phyloP scores from a whole-genome alignment of 441 rosid genomes.

The Brassica hybrid region DNA sequence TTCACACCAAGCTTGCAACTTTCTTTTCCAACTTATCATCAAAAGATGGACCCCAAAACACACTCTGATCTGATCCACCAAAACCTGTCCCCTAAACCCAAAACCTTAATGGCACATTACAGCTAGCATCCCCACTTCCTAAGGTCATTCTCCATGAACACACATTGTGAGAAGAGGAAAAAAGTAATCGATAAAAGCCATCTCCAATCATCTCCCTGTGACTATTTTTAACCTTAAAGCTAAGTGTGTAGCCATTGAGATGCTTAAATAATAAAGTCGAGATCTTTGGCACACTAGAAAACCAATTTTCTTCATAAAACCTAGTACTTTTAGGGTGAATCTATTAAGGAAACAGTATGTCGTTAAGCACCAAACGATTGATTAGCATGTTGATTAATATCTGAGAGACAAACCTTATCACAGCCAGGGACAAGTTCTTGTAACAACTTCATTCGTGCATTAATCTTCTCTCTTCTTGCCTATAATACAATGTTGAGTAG shows the following conservation, averaged over 20 bases:
- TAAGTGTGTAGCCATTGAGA: slow-evolving; percentile 35
- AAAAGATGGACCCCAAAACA: slow-evolving; percentile 55
- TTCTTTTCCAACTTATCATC: slow-evolving; percentile 36
- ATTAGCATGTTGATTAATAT: slow-evolving; percentile 38
- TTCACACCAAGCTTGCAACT: slow-evolving; percentile 41
- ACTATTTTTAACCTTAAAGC: slow-evolving; percentile 36
- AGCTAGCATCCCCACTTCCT: slow-evolving; percentile 52
- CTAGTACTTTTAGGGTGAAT: slow-evolving; percentile 29
- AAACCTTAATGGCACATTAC: slow-evolving; percentile 52
- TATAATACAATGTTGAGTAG: slow-evolving; percentile 34
- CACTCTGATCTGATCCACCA: slow-evolving; percentile 47
- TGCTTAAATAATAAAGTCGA: slow-evolving; percentile 14
- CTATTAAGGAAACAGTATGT: slow-evolving; percentile 35
- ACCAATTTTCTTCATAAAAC: slow-evolving; percentile 32
- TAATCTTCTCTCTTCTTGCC: slow-evolving; percentile 75
- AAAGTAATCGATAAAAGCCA: slow-evolving; percentile 32
- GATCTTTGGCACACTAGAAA: slow-evolving; percentile 33
- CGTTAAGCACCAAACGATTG: slow-evolving; percentile 44
- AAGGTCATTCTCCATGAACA: slow-evolving; percentile 16
- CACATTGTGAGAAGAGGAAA: slow-evolving; percentile 32
- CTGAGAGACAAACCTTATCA: slow-evolving; percentile 49
- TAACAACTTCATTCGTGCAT: slow-evolving; percentile 70
- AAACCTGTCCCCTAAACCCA: slow-evolving; percentile 45
- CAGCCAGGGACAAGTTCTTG: slow-evolving; percentile 80
- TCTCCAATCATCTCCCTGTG: slow-evolving; percentile 31